A percentile compares a stretch with the other conserved stretches of the same genome.
Evolutionary conservation across 1,139 yeast species (phyloP).

Genomic region (Candida sp.): DNA sequence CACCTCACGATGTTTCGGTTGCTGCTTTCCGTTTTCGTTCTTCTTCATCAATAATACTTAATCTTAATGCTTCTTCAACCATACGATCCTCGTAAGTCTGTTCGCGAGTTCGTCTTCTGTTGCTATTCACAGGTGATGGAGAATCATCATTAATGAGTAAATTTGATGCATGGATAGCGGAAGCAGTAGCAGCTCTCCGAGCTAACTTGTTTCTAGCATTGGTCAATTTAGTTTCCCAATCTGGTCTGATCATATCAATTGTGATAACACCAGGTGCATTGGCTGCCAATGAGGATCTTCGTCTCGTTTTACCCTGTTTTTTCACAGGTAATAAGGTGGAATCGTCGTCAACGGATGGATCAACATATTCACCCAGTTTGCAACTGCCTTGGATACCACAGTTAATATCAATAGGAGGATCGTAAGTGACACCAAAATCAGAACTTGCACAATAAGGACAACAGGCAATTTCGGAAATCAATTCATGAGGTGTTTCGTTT

Average conservation of each 20-base stretch:
- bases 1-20: conserved; percentile 5
- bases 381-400: conserved; percentile 51
- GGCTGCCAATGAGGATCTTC: conserved; percentile 53
- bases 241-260: conserved; percentile 83
- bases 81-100: conserved; percentile 63
- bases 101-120: conserved; percentile 14
- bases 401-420: conserved; percentile 52
- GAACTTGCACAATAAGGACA: conserved; percentile 95
- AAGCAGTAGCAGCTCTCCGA: conserved; percentile 88
- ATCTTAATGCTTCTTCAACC: conserved; percentile 80
- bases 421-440: conserved; percentile 81
- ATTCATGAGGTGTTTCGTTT: conserved; percentile 47
- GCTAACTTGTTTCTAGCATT: conserved; percentile 78
- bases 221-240: conserved; percentile 77
- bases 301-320: conserved; percentile 10
- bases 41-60: conserved; percentile 70
- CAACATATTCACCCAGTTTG: conserved; percentile 32
- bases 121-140: background rate
- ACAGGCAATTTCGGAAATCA: conserved; percentile 82
- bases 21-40: conserved; percentile 38
- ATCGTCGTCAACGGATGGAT: conserved; percentile 10
- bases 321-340: conserved; percentile 8
- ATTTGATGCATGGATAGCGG: conserved; percentile 86
- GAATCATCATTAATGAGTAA: conserved; percentile 36
- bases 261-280: conserved; percentile 66